phyloP scores from a whole-genome alignment of 2,329 filamentous ascomycete species.

The Magnaporthiopsis incrustans region DNA sequence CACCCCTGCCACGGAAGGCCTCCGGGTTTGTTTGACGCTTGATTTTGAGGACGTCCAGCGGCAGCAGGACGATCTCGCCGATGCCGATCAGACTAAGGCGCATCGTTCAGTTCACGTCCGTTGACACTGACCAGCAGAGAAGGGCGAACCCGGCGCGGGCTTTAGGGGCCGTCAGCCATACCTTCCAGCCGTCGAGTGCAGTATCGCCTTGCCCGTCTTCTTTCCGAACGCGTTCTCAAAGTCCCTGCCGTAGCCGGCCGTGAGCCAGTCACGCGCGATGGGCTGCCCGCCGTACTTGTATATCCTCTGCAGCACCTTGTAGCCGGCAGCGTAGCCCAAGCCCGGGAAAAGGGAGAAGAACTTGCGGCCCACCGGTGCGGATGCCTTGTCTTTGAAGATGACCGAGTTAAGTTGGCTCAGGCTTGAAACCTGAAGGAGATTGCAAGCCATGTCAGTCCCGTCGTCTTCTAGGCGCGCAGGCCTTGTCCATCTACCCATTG shows the following conservation, averaged over 20 bases:
- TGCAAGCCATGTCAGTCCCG: not conserved
- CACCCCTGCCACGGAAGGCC: constrained; percentile 87
- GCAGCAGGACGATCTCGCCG: constrained; percentile 90
- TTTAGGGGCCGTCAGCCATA: constrained; percentile 25
- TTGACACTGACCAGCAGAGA: constrained; percentile 5
- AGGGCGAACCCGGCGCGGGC: not conserved
- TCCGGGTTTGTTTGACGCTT: constrained; percentile 99
- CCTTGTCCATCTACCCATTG: constrained; percentile 5
- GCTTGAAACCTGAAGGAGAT: constrained; percentile 40
- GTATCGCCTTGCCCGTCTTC: constrained; percentile 95
- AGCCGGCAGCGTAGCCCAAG: constrained; percentile 92
- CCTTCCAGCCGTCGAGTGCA: constrained; percentile 95
- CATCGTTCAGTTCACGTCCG: not conserved
- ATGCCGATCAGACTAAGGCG: constrained; percentile 75
- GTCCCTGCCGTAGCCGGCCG: constrained; percentile 65
- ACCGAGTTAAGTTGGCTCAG: constrained; percentile 70
- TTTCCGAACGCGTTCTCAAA: constrained; percentile 91
- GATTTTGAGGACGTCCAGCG: constrained; percentile 96
- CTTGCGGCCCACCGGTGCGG: constrained; percentile 61
- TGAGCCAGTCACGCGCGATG: constrained; percentile 83
- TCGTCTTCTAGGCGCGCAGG: not conserved
- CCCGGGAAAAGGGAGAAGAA: constrained; percentile 96
- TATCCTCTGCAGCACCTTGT: constrained; percentile 94
- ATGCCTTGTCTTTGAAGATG: constrained; percentile 86
- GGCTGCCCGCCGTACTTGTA: constrained; percentile 99